Base-by-base conservation (phyloP, 768 basidiomycete genomes). In the Lentinus tigrinus region DNA sequence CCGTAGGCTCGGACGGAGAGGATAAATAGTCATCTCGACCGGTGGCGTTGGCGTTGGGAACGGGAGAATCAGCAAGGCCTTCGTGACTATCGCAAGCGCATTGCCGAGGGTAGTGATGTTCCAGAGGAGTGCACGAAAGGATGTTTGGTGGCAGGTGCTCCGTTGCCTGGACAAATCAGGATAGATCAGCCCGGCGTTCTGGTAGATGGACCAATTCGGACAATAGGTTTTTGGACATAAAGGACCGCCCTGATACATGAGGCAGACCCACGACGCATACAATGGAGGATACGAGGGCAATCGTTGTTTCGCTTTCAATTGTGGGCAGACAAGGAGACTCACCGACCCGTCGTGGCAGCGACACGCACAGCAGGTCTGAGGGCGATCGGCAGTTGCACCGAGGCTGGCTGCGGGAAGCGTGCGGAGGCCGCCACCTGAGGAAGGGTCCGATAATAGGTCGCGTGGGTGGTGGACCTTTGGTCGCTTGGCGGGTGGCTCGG, bases 81-180 rank as follows among this genome's bases (percentile, higher is more conserved):
- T 52, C 40, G 49, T 43, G 46, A 43, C 42, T 48, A 55, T 54
- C 46, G 51, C 46, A 13, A 28, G 42, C 54, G 47, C 54, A 51
- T 52, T 52, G 55, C 54, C 43, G 31, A 37, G 37, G 36, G 26
- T 50, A 26, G 54, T 38, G 48, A 47, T 51, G 43, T 39, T 46
- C 48, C 34, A 54, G 55, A 60, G 54, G 39, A 14, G 42, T 27
- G 48, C 44, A 43, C 47, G 60, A 56, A 61, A 61, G 54, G 55
- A 56, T 52, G 50, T 43, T 61, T 61, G 52, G 55, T 46, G 56
- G 51, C 39, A 40, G 50, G 44, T 37, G 53, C 43, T 42, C 47
- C 52, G 59, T 42, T 42, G 49, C 49, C 59, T 57, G 57, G n/a
- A 42, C 58, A 21, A 40, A 62, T 62, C 56, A 38, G 56, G 61